Conservation (phyloP, 176 grass and related monocot species). For the Dactylis glomerata region DNA sequence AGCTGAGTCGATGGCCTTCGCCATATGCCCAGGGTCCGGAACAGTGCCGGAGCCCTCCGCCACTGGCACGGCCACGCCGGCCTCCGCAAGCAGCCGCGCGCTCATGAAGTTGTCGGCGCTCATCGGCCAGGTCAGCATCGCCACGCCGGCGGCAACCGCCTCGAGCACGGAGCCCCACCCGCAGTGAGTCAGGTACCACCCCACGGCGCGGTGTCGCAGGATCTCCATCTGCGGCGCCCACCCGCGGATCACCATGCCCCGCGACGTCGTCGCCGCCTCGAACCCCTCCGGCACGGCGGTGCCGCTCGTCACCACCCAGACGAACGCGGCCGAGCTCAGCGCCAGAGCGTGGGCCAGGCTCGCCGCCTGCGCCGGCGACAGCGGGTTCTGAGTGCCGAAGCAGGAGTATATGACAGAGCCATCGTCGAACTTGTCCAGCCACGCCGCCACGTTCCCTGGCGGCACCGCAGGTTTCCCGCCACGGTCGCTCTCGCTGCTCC, state of each 20-base stretch:
- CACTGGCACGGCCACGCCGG: conserved; percentile 39
- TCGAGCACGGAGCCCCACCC: conserved; percentile 61
- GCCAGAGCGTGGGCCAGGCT: conserved; percentile 40
- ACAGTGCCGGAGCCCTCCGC: conserved; percentile 22
- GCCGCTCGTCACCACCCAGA: conserved; percentile 40
- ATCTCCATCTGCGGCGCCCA: conserved; percentile 58
- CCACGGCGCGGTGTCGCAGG: conserved; percentile 39
- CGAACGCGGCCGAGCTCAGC: conserved; percentile 32
- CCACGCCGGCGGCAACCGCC: conserved; percentile 34
- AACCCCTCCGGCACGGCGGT: conserved; percentile 20
- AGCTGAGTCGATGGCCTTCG: neutral
- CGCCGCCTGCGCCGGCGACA: conserved; percentile 7
- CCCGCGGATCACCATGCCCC: conserved; percentile 21
- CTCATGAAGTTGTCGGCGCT: conserved; percentile 51
- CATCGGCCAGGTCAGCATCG: conserved; percentile 60
- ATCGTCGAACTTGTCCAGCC: conserved; percentile 50
- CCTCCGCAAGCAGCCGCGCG: conserved; percentile 35
- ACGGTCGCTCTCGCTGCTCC: too few species aligned
- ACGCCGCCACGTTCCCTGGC: conserved; percentile 1
- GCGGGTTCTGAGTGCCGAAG: conserved; percentile 49
- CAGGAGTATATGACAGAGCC: conserved; percentile 37
- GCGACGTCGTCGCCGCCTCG: conserved; percentile 24
- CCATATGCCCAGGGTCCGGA: conserved; percentile 30
- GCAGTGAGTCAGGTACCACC: conserved; percentile 57
- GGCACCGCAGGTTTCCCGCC: too few species aligned